Evolutionary conservation across 2,329 filamentous ascomycete species (phyloP), one percentile per base, ranked within the genome.

Genomic region (Sclerotinia nivalis): DNA sequence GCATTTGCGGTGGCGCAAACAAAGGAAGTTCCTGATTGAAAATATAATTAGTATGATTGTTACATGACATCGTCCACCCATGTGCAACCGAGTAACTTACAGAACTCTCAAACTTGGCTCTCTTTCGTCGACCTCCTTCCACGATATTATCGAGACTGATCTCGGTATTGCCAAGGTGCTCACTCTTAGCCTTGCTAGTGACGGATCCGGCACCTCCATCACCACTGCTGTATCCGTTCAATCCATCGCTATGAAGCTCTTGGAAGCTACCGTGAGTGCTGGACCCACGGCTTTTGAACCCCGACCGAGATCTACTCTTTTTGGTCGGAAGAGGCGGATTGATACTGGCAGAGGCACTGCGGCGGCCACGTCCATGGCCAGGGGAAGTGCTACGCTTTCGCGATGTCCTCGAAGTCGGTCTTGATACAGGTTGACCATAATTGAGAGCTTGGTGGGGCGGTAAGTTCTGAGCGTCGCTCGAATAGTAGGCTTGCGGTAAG

Each of bases 71-170:
- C 31, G 25, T n/a, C 49, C 22, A 47, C 40, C 40, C 37, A 68
- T 40, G 52, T 31, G 71, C 49, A 58, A 49, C 45, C 50, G 25
- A 34, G 25, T 55, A 47, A 86, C 95, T 89, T 91, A 98, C 95
- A 82, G 95, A 97, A 84, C 95, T 98, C 81, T 98, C 95, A 83
- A 91, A 91, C 82, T 97, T 97, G 77, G 95, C 93, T 78, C 93
- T 89, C 85, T 98, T 97, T 79, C 96, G 90, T 81, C 96, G 91
- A 75, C 95, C 94, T 78, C 96, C 96, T 82, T 98, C 95, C 72
- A 99, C 92, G 80, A 99, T 98, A 80, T 99, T 99, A 76, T 97
- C 94, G 75, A 97, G 88, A 80, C 95, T 98, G 78, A 99, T 99
- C 76, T 99, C 96, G 22, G 96, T 97, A 79, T 93, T 97, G 62